phyloP scores from a whole-genome alignment of 2,329 filamentous ascomycete genomes.

The Periconia sp. region DNA sequence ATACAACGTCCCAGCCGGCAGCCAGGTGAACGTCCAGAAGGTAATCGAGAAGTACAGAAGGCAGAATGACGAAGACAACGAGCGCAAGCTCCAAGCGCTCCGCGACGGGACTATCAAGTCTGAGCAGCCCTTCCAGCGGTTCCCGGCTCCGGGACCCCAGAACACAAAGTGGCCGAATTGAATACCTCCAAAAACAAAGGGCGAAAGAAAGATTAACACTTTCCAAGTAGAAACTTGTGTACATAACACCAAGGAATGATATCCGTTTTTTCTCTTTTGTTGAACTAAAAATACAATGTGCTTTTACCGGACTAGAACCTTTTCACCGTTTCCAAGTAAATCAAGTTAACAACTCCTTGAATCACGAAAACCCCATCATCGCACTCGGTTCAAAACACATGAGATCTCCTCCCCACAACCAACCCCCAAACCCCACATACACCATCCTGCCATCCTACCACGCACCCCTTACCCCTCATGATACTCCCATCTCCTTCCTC shows the following conservation, averaged over 20 bases:
- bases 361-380: too few relatives aligned
- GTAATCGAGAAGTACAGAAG: constrained; percentile 66
- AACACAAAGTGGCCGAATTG: background rate
- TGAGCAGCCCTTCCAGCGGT: constrained; percentile 31
- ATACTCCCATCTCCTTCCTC: too few relatives aligned
- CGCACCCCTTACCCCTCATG: too few relatives aligned
- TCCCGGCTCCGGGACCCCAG: background rate
- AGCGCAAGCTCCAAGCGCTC: constrained; percentile 53
- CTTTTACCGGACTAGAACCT: too few relatives aligned
- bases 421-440: too few relatives aligned
- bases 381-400: too few relatives aligned
- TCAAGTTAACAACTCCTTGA: too few relatives aligned
- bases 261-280: background rate
- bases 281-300: background rate
- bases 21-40: constrained; percentile 59
- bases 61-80: constrained; percentile 58
- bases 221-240: background rate
- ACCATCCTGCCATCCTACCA: too few relatives aligned
- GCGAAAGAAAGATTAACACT: background rate
- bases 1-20: constrained; percentile 65
- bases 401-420: too few relatives aligned
- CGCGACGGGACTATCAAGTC: constrained; percentile 33
- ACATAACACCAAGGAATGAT: background rate
- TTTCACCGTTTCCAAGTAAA: too few relatives aligned
- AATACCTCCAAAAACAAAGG: background rate